A percentile compares a stretch with the other conserved stretches of the same genome.
phyloP scores from a whole-genome alignment of 768 basidiomycete species.

The Tylopilus subfusipes region DNA sequence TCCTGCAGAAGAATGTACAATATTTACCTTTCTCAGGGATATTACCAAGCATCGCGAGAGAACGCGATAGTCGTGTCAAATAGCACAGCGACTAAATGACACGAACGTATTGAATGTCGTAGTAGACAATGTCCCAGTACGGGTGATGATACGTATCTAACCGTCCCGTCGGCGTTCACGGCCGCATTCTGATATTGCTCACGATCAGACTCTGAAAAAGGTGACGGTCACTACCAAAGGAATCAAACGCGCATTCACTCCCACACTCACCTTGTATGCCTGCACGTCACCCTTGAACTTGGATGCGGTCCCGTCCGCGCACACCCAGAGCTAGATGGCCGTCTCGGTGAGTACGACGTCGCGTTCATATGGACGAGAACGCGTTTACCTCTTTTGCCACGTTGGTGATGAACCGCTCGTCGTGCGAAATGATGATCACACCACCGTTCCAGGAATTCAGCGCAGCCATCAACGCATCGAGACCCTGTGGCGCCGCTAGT shows the following conservation, averaged over 20 bases:
- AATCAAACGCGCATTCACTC: not conserved
- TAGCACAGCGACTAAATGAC: not conserved
- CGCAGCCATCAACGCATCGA: slow-evolving; percentile 91
- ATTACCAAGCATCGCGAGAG: no score
- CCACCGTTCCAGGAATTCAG: slow-evolving; percentile 81
- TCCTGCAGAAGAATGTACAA: not conserved
- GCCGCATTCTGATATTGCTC: slow-evolving; percentile 61
- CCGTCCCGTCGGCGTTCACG: slow-evolving; percentile 19
- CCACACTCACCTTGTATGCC: slow-evolving; percentile 71
- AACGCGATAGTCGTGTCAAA: no score
- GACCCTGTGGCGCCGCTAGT: slow-evolving; percentile 52
- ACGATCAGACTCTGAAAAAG: slow-evolving; percentile 66
- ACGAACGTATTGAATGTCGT: no score
- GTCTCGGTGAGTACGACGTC: slow-evolving; percentile 2
- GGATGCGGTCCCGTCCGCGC: slow-evolving; percentile 72
- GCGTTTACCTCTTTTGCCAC: slow-evolving; percentile 71
- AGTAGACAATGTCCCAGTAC: not conserved
- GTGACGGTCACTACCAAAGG: not conserved
- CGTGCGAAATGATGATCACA: slow-evolving; percentile 91
- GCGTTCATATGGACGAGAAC: not conserved
- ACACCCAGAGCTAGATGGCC: slow-evolving; percentile 78
- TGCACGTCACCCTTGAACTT: slow-evolving; percentile 91
- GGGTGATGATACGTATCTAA: not conserved
- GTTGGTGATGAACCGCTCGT: slow-evolving; percentile 90
- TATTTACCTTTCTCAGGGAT: no score